Evolutionary conservation across 2,329 filamentous ascomycete genomes (phyloP).

Genomic region (Polychaeton citri): DNA sequence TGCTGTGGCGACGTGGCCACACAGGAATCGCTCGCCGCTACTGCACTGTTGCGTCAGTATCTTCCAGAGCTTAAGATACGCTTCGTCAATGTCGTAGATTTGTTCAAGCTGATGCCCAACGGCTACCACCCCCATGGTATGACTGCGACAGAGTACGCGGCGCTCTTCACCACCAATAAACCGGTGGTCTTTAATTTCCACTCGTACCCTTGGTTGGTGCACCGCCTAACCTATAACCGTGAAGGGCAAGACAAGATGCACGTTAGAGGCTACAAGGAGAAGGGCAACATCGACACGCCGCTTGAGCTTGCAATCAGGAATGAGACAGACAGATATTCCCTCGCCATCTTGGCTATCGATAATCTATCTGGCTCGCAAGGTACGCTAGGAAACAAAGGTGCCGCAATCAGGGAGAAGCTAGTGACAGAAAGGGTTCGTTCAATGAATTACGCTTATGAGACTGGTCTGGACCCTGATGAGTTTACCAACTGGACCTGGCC

Average conservation of each 20-base stretch:
- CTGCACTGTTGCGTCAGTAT: slow-evolving; percentile 57
- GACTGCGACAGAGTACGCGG: slow-evolving; percentile 49
- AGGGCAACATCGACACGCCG: slow-evolving; percentile 73
- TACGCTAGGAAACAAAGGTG: slow-evolving; percentile 49
- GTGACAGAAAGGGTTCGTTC: slow-evolving; percentile 51
- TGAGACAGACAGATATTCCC: slow-evolving; percentile 60
- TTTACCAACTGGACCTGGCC: slow-evolving; percentile 57
- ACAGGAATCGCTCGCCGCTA: slow-evolving; percentile 60
- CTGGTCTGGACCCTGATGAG: slow-evolving; percentile 54
- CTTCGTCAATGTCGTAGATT: slow-evolving; percentile 67
- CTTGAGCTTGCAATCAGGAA: slow-evolving; percentile 68
- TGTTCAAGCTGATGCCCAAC: slow-evolving; percentile 65
- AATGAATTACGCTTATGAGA: slow-evolving; percentile 52
- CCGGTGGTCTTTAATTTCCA: slow-evolving; percentile 78
- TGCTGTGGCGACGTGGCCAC: slow-evolving; percentile 64
- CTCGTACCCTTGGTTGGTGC: slow-evolving; percentile 68
- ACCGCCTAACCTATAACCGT: slow-evolving; percentile 63
- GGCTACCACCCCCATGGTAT: slow-evolving; percentile 62
- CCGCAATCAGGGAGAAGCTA: slow-evolving; percentile 49
- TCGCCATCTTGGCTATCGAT: slow-evolving; percentile 67
- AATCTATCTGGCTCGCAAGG: slow-evolving; percentile 36
- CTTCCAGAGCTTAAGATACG: slow-evolving; percentile 62
- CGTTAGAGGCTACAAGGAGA: slow-evolving; percentile 69
- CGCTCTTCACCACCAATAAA: slow-evolving; percentile 58
- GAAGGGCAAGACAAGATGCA: slow-evolving; percentile 55